These are phyloP conservation scores for Coleophoma cylindrospora DNA, from an alignment of 2,329 filamentous ascomycete genomes.

Conservation along the genomic window DNA sequence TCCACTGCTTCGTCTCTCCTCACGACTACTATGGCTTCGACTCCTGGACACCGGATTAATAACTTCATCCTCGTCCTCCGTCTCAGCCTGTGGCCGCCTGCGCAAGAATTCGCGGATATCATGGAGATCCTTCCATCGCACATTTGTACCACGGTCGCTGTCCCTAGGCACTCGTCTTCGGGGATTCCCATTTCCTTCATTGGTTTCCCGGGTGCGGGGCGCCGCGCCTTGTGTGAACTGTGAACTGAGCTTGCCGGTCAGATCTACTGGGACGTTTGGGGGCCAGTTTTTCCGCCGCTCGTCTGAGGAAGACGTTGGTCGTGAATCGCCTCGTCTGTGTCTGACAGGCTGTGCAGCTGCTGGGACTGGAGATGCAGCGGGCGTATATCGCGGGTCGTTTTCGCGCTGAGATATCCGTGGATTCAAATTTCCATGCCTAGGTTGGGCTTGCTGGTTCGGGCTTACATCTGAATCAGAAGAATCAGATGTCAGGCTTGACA, in stretches of 20 bases:
- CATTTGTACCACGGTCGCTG: conserved; percentile 5
- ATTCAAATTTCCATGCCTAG: conserved; percentile 8
- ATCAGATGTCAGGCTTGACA: conserved; percentile 7
- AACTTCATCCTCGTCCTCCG: conserved; percentile 6
- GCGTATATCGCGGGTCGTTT: not conserved
- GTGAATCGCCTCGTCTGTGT: conserved; percentile 21
- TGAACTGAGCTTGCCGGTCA: conserved; percentile 22
- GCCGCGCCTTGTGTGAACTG: conserved; percentile 27
- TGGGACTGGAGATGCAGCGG: not conserved
- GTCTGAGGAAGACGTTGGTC: conserved; percentile 6
- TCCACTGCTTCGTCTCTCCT: conserved; percentile 5
- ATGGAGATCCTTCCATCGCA: conserved; percentile 16
- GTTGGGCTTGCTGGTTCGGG: conserved; percentile 5
- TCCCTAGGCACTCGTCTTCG: conserved; percentile 6
- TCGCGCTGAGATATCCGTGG: not conserved
- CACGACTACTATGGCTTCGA: conserved; percentile 2
- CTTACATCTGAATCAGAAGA: conserved; percentile 32
- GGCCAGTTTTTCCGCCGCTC: conserved; percentile 16
- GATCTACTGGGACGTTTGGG: conserved; percentile 20
- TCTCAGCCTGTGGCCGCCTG: not conserved
- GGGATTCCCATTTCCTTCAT: conserved; percentile 7
- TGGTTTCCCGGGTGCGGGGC: conserved; percentile 29
- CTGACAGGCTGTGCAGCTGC: conserved; percentile 8
- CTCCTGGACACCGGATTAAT: not conserved
- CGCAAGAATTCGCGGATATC: conserved; percentile 9